phyloP scores from a whole-genome alignment of 2,329 filamentous ascomycete genomes.

The Juglanconis juglandina region DNA sequence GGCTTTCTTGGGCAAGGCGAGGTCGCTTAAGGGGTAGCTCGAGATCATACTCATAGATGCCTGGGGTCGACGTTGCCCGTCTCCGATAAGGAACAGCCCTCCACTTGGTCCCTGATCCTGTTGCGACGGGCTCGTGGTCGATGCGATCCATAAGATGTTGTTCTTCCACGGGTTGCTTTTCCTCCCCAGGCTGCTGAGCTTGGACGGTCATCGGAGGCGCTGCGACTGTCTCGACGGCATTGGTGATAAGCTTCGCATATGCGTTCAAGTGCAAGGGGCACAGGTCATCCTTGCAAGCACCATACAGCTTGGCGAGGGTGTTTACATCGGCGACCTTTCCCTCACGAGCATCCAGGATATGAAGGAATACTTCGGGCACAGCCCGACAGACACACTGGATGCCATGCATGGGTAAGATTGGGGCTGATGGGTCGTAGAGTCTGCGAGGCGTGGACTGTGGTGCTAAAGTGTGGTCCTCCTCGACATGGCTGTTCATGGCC shows the following conservation, averaged over 20 bases:
- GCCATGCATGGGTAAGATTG: not conserved
- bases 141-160: not conserved
- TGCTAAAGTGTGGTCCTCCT: not conserved
- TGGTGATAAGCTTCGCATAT: conserved; percentile 14
- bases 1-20: not conserved
- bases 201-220: not conserved
- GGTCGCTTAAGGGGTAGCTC: conserved; percentile 12
- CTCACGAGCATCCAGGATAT: conserved; percentile 7
- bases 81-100: conserved; percentile 13
- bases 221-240: conserved; percentile 4
- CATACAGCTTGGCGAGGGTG: conserved; percentile 8
- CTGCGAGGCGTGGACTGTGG: not conserved
- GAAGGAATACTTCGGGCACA: conserved; percentile 10
- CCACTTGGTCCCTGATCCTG: conserved; percentile 14
- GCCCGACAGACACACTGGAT: conserved; percentile 6
- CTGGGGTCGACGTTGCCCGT: conserved; percentile 14
- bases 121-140: not conserved
- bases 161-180: not conserved
- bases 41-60: conserved; percentile 16
- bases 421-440: conserved; percentile 17
- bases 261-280: conserved; percentile 11
- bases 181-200: not conserved
- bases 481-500: not conserved
- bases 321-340: not conserved
- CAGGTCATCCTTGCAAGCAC: conserved; percentile 11